Conservation (phyloP, 176 grass and related monocot genomes). For the Oryza officinalis region DNA sequence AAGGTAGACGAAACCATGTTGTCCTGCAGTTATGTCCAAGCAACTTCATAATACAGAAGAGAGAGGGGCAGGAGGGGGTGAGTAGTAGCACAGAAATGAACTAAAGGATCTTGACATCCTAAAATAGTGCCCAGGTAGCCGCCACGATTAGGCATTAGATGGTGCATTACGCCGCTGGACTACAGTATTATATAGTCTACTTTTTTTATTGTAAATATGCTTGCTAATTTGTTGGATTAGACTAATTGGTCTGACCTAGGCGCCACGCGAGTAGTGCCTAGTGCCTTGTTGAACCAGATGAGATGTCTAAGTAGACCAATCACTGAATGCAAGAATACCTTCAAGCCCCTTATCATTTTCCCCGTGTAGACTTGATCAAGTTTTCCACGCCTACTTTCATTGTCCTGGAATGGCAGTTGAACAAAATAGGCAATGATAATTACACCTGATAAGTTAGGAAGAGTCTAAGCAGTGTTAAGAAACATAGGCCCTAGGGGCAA, state of each 20-base stretch:
- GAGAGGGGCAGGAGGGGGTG: background rate
- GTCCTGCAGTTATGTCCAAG: constrained; percentile 45
- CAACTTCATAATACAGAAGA: constrained; percentile 4
- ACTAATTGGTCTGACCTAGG: too few species aligned
- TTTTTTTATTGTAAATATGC: too few species aligned
- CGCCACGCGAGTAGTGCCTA: too few species aligned
- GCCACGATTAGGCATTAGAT: too few species aligned
- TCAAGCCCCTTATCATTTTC: constrained; percentile 58
- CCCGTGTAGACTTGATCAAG: constrained; percentile 54
- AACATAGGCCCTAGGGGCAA: background rate
- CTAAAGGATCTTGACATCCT: constrained; percentile 1
- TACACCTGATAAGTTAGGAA: background rate
- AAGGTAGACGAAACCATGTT: constrained; percentile 60
- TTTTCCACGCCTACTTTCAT: constrained; percentile 54
- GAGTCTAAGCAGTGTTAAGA: background rate
- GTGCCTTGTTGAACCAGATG: background rate
- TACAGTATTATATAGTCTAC: too few species aligned
- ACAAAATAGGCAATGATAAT: background rate
- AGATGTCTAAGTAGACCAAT: background rate
- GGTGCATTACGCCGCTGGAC: too few species aligned
- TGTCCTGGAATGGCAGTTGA: constrained; percentile 44
- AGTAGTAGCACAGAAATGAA: background rate
- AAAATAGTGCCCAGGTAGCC: too few species aligned
- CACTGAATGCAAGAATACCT: constrained; percentile 51
- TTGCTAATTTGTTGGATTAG: too few species aligned